phyloP scores from a whole-genome alignment of 345 rosid species.

The Chamaenerion angustifolium region DNA sequence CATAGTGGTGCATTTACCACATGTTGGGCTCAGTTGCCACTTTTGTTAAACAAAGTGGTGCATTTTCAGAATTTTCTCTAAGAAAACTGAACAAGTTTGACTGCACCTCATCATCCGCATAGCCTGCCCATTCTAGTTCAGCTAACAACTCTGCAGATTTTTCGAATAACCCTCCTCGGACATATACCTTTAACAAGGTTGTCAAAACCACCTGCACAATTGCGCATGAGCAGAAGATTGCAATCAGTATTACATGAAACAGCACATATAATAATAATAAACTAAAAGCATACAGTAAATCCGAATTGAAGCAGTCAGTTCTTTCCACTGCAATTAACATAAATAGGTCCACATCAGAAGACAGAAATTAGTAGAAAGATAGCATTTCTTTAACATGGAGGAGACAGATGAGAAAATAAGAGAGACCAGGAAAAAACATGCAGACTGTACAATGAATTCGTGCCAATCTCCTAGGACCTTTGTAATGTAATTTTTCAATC shows the following conservation, averaged over 20 bases:
- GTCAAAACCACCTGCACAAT: constrained; percentile 71
- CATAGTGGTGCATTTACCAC: too few species aligned
- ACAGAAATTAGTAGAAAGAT: too few species aligned
- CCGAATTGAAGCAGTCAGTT: background rate
- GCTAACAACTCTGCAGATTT: constrained; percentile 54
- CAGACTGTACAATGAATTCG: too few species aligned
- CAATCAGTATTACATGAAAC: background rate
- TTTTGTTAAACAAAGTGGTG: too few species aligned
- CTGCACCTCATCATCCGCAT: constrained; percentile 69
- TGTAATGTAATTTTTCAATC: too few species aligned
- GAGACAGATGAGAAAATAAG: too few species aligned
- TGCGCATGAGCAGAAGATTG: background rate
- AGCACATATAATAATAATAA: background rate
- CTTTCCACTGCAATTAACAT: background rate
- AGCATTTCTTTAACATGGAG: too few species aligned
- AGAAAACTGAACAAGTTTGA: background rate
- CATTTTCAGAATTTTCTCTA: background rate
- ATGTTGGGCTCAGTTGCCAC: too few species aligned
- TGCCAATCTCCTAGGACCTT: too few species aligned
- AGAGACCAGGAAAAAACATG: too few species aligned
- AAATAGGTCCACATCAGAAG: too few species aligned
- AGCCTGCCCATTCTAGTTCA: constrained; percentile 56
- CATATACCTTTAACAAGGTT: constrained; percentile 74
- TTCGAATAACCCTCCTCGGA: constrained; percentile 78
- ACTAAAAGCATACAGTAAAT: background rate